Evolutionary conservation across 2,329 filamentous ascomycete species (phyloP).

Genomic region (Trichoderma citrinoviride): DNA sequence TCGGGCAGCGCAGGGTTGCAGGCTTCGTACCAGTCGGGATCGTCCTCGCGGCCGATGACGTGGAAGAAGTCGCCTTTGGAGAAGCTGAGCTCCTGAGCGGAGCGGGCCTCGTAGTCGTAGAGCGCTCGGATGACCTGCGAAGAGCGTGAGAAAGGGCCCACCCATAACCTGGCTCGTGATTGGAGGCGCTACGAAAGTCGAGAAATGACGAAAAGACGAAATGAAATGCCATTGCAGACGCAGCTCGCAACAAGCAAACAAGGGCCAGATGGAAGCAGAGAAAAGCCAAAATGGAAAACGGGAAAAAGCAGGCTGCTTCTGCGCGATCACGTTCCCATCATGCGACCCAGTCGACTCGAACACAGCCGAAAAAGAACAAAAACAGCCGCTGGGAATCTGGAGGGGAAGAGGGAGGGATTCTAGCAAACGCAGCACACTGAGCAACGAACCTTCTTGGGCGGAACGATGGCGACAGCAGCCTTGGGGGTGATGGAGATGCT

Average conservation of each 20-base stretch:
- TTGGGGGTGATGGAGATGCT: slow-evolving; percentile 74
- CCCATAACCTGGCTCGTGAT: background rate
- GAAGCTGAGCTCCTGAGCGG: slow-evolving; percentile 80
- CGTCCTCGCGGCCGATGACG: slow-evolving; percentile 93
- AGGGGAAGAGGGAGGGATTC: background rate
- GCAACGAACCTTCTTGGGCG: slow-evolving; percentile 82
- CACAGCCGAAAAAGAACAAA: background rate
- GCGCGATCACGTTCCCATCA: slow-evolving; percentile 12
- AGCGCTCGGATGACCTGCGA: slow-evolving; percentile 92
- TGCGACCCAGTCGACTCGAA: slow-evolving; percentile 16
- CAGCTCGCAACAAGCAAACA: background rate
- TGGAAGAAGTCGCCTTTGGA: slow-evolving; percentile 96
- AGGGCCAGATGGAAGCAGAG: background rate
- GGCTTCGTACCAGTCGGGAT: slow-evolving; percentile 95
- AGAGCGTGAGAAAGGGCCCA: background rate
- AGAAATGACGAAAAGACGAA: slow-evolving; percentile 23
- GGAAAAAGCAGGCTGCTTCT: background rate
- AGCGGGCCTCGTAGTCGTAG: slow-evolving; percentile 83
- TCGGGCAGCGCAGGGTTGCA: slow-evolving; percentile 89
- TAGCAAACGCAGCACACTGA: slow-evolving; percentile 4
- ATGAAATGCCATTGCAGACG: slow-evolving; percentile 17
- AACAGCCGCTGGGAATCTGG: background rate
- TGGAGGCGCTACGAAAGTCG: slow-evolving; percentile 6
- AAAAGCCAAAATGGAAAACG: too few species aligned
- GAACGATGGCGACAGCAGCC: slow-evolving; percentile 81